Conservation (phyloP, 2,329 filamentous ascomycete genomes). For the Alternaria triticina region DNA sequence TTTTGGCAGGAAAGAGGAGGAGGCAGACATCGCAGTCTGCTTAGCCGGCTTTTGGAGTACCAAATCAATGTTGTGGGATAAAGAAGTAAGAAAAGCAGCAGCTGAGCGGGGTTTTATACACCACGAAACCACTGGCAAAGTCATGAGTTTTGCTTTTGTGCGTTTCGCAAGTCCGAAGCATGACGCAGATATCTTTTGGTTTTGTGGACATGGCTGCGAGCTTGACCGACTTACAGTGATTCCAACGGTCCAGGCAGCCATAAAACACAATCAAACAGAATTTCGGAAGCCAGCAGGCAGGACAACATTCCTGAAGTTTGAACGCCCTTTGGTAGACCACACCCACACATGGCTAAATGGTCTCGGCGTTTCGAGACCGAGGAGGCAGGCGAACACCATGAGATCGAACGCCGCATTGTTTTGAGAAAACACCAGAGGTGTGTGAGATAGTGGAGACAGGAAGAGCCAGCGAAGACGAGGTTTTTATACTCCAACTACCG, state of each 20-base stretch:
- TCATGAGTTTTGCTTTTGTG: neutral
- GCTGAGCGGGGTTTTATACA: neutral
- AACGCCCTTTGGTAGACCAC: neutral
- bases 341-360: neutral
- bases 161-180: neutral
- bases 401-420: fast-evolving
- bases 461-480: neutral
- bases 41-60: neutral
- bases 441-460: neutral
- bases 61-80: neutral
- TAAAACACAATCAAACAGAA: too few species aligned
- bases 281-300: neutral
- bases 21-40: neutral
- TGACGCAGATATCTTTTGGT: neutral
- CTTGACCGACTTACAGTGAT: neutral
- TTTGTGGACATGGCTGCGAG: neutral
- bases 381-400: neutral
- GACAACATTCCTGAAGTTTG: neutral
- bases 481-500: neutral
- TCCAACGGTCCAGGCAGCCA: neutral
- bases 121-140: neutral
- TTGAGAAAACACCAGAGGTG: neutral
- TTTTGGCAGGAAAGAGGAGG: neutral
- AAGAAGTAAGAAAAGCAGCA: neutral
- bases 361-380: neutral